phyloP scores from a whole-genome alignment of 495 filamentous ascomycete genomes.

The Friedmanniomyces endolithicus region DNA sequence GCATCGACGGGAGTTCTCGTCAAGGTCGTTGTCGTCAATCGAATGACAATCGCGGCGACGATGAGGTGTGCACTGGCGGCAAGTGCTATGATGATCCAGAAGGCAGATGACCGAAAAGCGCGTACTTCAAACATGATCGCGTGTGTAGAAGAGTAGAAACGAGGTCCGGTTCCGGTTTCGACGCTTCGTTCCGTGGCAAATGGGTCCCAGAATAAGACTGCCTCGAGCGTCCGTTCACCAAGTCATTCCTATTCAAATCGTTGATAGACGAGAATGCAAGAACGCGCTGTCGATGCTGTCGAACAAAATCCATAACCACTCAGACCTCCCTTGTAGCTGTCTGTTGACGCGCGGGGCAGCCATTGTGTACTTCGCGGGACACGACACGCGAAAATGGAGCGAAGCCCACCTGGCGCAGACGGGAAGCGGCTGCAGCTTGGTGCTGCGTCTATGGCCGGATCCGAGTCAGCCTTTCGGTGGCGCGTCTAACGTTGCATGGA shows the following conservation, averaged over 20 bases:
- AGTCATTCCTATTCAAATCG: neutral
- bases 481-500: neutral
- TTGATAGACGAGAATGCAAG: neutral
- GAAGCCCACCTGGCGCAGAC: neutral
- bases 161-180: neutral
- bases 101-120: neutral
- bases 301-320: neutral
- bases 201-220: neutral
- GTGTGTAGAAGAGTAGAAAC: neutral
- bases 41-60: neutral
- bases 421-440: slow-evolving; percentile 1
- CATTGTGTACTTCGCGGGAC: neutral
- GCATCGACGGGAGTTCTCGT: neutral
- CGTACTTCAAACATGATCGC: slow-evolving; percentile 4
- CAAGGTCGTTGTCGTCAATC: neutral
- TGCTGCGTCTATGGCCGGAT: neutral
- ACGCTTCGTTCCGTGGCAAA: too few species aligned
- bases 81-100: neutral
- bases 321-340: neutral
- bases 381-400: slow-evolving; percentile 5
- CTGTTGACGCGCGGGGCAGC: neutral
- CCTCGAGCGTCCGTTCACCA: neutral
- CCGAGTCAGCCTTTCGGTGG: neutral
- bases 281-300: neutral
- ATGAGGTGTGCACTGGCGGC: neutral